These are phyloP conservation scores for Nitzschia palea DNA, from an alignment of 108 stramenopile species.

Conservation along the genomic window DNA sequence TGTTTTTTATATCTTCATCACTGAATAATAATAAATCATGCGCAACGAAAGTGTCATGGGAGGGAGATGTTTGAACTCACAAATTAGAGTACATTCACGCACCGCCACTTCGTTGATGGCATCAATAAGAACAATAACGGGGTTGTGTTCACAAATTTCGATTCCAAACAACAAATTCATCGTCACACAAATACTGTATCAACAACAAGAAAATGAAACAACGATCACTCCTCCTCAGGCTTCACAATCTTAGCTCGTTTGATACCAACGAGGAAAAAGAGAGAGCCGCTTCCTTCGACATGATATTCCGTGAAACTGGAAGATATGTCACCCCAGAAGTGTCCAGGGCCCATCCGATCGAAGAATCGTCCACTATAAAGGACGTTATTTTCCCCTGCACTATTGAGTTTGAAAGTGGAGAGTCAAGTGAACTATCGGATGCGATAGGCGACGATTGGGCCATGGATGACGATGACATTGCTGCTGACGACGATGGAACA, in stretches of 20 bases:
- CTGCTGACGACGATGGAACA: not conserved
- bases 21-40: not conserved
- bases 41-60: not conserved
- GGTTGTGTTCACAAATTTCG: slow-evolving; percentile 1
- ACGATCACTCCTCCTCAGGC: slow-evolving; percentile 12
- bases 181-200: not conserved
- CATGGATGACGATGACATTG: slow-evolving; percentile 13
- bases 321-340: not conserved
- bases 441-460: slow-evolving; percentile 27
- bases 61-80: slow-evolving; percentile 21
- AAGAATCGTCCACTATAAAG: not conserved
- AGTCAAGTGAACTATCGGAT: not conserved
- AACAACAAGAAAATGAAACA: slow-evolving; percentile 1
- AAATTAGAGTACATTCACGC: too few species aligned
- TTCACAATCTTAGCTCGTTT: slow-evolving; percentile 13
- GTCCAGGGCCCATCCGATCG: not conserved
- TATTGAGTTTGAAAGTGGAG: not conserved
- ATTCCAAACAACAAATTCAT: not conserved
- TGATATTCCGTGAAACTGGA: not conserved
- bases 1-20: not conserved
- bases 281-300: not conserved
- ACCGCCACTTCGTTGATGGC: too few species aligned
- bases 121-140: too few species aligned
- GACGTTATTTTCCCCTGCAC: not conserved
- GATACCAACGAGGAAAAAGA: not conserved